phyloP scores from a whole-genome alignment of 2,329 filamentous ascomycete genomes.

The Phyllosticta capitalensis region DNA sequence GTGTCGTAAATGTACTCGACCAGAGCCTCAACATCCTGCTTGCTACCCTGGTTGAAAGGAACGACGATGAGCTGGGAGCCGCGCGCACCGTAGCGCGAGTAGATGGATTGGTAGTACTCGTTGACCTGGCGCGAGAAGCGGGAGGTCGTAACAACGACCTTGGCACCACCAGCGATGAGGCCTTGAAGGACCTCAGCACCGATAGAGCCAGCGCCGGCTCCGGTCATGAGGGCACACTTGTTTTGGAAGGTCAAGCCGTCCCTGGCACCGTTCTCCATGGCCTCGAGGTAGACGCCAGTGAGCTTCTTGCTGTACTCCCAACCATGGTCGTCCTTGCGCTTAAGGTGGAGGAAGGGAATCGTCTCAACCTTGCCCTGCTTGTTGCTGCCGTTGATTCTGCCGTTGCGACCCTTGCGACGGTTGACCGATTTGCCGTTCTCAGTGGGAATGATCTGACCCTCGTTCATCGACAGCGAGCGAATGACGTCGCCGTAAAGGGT shows the following conservation, averaged over 20 bases:
- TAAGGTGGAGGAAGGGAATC: constrained; percentile 93
- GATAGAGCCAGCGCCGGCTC: constrained; percentile 94
- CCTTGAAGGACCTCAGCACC: constrained; percentile 95
- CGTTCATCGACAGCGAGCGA: constrained; percentile 92
- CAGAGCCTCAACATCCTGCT: constrained; percentile 91
- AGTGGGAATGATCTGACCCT: constrained; percentile 89
- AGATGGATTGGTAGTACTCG: constrained; percentile 99
- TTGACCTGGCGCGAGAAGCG: constrained; percentile 95
- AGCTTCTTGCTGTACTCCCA: constrained; percentile 99
- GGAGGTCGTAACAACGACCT: constrained; percentile 93
- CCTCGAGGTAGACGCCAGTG: constrained; percentile 85
- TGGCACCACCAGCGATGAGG: constrained; percentile 90
- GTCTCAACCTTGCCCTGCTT: constrained; percentile 90
- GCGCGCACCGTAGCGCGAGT: constrained; percentile 83
- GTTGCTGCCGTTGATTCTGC: constrained; percentile 42
- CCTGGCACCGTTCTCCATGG: constrained; percentile 78
- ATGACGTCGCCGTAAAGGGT: constrained; percentile 88
- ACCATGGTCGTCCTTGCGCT: constrained; percentile 84
- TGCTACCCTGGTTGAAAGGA: constrained; percentile 97
- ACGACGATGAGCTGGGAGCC: constrained; percentile 96
- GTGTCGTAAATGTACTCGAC: constrained; percentile 93
- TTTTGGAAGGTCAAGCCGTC: constrained; percentile 83
- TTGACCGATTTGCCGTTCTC: constrained; percentile 61
- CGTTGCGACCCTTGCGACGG: constrained; percentile 48
- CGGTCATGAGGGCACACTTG: constrained; percentile 97